Base-by-base conservation (phyloP, 169 alveolate species). In the Plasmodium ovale region DNA sequence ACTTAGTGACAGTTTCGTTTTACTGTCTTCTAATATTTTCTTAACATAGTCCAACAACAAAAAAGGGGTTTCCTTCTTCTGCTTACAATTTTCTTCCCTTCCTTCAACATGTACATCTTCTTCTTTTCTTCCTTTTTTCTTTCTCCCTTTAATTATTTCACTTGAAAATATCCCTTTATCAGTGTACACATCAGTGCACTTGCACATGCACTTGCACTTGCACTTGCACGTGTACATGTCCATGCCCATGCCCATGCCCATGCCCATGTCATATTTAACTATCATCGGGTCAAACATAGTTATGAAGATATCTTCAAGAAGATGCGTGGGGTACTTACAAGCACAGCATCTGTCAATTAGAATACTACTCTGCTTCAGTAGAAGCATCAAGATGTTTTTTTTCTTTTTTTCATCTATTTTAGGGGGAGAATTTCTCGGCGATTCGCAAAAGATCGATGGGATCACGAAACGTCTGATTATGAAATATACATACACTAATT, bases 221-320 rank as follows among this genome's bases (percentile, higher is more conserved):
- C 19, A 16, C 51, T 27, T 68, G n/a, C 31, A 10, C 64, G 4
- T n/a, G 10, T n/a, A 21, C n/a, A 19, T 21, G 31, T 14, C 2
- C 49, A 60, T 14, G 3, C 9, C 53, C 1, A 58, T 58, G 2
- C 21, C 12, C 2, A 31, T 31, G 27, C 9, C 42, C 60, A 10
- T 31, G 56, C 16, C 27, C 37, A 74, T 74, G 33, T 74, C 88
- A 16, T 39, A 65, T 65, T 39, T 60, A 2, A 74, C 73, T 2
- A 74, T 14, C 21, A 74, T 51, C 0, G 88, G 88, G 51, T 74
- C 77, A 35, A 74, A 74, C 7, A 74, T 6, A 2, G 88, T 74
- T 0, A 74, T 25, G 51, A 74, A 74, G 4, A 62, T 27, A 0
- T 60, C 33, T 25, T 74, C 88, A 23, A 74, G 19, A 3, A 74